Percentiles rank a stretch among this genome's conserved stretches.
These are phyloP conservation scores for Aschersonia sp. DNA, from an alignment of 2,329 filamentous ascomycete species.

Conservation along the genomic window DNA sequence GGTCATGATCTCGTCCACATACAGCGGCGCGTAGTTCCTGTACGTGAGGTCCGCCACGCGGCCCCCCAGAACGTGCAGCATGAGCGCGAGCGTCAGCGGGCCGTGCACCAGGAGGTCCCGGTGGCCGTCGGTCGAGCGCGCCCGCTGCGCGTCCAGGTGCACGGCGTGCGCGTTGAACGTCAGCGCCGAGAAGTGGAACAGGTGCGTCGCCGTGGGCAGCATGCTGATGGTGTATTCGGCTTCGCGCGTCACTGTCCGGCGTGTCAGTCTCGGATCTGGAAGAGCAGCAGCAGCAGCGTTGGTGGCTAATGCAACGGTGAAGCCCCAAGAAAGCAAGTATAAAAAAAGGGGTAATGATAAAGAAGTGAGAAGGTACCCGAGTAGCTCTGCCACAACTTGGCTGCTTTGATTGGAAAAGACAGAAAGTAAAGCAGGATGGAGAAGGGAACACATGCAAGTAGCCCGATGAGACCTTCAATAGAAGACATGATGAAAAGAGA, in stretches of 20 bases:
- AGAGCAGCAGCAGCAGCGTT: too few species aligned
- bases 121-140: slow-evolving; percentile 58
- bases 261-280: too few species aligned
- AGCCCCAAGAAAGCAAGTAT: too few species aligned
- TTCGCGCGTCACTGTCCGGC: not conserved
- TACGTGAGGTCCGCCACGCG: slow-evolving; percentile 52
- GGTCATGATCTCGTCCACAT: slow-evolving; percentile 53
- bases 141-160: slow-evolving; percentile 65
- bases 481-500: too few species aligned
- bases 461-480: too few species aligned
- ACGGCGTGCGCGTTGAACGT: slow-evolving; percentile 89
- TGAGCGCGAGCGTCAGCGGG: slow-evolving; percentile 62
- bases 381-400: too few species aligned
- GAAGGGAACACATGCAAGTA: too few species aligned
- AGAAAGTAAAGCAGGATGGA: too few species aligned
- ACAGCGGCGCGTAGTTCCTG: slow-evolving; percentile 68
- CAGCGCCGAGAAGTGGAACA: slow-evolving; percentile 84
- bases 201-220: slow-evolving; percentile 51
- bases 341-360: too few species aligned
- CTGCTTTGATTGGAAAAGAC: too few species aligned
- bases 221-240: slow-evolving; percentile 31
- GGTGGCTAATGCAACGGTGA: too few species aligned
- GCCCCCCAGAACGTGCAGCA: slow-evolving; percentile 47
- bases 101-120: slow-evolving; percentile 71
- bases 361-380: too few species aligned